These are phyloP conservation scores for Reticulascus tulasneorum DNA, from an alignment of 2,329 filamentous ascomycete genomes.

Conservation along the genomic window DNA sequence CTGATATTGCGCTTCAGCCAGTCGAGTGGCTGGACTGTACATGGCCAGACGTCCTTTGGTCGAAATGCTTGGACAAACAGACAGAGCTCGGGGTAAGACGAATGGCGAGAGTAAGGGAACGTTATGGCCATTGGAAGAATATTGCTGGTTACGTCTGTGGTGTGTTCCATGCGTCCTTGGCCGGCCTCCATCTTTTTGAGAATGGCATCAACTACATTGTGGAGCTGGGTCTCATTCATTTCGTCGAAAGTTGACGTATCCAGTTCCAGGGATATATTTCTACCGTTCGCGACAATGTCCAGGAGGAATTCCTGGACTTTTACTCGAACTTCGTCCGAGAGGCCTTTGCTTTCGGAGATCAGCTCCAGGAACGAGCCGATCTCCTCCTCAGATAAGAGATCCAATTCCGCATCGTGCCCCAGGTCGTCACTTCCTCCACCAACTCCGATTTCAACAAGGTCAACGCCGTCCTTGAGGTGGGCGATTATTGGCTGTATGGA, in stretches of 20 bases:
- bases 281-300: conserved; percentile 17
- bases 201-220: conserved; percentile 19
- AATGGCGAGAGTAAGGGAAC: conserved; percentile 88
- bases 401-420: conserved; percentile 62
- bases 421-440: conserved; percentile 78
- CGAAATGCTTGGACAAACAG: conserved; percentile 63
- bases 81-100: conserved; percentile 77
- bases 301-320: conserved; percentile 12
- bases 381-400: conserved; percentile 49
- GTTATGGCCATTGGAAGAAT: conserved; percentile 39
- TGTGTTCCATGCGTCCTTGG: conserved; percentile 7
- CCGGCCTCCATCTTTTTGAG: conserved; percentile 15
- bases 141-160: not conserved
- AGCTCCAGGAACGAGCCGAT: conserved; percentile 43
- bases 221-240: conserved; percentile 22
- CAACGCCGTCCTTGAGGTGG: conserved; percentile 52
- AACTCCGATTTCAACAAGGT: conserved; percentile 69
- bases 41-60: conserved; percentile 77
- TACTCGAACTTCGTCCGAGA: conserved; percentile 17
- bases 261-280: conserved; percentile 29
- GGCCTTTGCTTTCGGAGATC: conserved; percentile 17
- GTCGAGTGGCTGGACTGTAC: conserved; percentile 60
- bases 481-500: conserved; percentile 77
- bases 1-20: conserved; percentile 61
- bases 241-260: conserved; percentile 22